Evolutionary conservation across 106 monocot genomes (phyloP).

Genomic region (Apostasia ramifera): DNA sequence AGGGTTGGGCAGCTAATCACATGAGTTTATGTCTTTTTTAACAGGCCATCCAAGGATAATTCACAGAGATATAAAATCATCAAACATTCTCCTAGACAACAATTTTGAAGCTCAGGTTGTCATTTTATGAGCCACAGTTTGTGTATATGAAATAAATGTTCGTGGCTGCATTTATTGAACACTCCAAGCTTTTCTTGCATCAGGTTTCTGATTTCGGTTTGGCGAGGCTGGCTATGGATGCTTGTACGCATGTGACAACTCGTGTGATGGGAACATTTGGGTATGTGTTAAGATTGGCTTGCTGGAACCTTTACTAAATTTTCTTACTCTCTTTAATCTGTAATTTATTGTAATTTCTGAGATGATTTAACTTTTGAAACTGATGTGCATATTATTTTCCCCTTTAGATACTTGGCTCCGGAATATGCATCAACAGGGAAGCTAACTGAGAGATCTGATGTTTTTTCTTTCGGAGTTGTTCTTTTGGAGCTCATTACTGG

Average conservation of each 20-base stretch:
- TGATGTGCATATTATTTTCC: background rate
- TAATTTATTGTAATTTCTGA: background rate
- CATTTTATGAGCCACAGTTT: background rate
- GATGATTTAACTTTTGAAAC: background rate
- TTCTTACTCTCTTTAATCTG: background rate
- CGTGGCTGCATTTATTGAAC: background rate
- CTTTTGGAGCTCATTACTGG: slow-evolving; percentile 77
- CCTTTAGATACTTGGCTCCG: slow-evolving; percentile 58
- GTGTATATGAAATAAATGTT: background rate
- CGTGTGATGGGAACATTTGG: slow-evolving; percentile 89
- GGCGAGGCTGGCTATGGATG: slow-evolving; percentile 68
- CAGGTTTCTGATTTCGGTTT: slow-evolving; percentile 84
- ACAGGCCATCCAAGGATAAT: slow-evolving; percentile 91
- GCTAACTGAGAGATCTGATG: slow-evolving; percentile 71
- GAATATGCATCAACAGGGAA: slow-evolving; percentile 78
- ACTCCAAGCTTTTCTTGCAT: slow-evolving; percentile 5
- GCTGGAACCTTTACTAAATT: background rate
- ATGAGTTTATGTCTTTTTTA: slow-evolving; percentile 7
- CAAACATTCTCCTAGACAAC: slow-evolving; percentile 83
- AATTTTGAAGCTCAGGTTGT: slow-evolving; percentile 87
- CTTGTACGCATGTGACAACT: slow-evolving; percentile 64
- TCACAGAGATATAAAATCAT: slow-evolving; percentile 93
- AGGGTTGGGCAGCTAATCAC: no score
- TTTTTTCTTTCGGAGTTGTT: slow-evolving; percentile 72
- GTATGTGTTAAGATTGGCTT: slow-evolving; percentile 18